Evolutionary conservation across 495 filamentous ascomycete genomes (phyloP), one percentile per base, ranked within the genome.

Genomic region (Elasticomyces elasticus): DNA sequence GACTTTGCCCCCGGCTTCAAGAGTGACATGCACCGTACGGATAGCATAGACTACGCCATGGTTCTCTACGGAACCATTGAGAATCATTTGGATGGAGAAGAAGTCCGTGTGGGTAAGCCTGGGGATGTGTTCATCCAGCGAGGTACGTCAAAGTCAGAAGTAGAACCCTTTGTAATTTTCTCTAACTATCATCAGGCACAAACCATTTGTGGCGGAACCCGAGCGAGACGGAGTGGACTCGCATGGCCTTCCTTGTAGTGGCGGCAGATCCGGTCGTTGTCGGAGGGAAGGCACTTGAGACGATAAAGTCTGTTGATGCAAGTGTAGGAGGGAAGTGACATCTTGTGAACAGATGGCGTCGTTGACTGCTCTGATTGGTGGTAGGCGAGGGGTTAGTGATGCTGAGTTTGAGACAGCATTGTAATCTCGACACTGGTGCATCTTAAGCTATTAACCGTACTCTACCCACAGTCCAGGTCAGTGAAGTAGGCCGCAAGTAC

Each of bases 21-120:
- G 24, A 74, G 70, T 52, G 68, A 71, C 37, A 78, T 89, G 76
- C 86, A 89, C 53, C 74, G 84, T 0, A 87, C 86, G 1, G 72
- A 79, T 58, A 81, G 76, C 17, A 64, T 91, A 1, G 86, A 90
- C 58, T 89, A 83, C 45, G 83, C 83, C 2, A 73, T 88, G 52
- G 76, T 91, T 23, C 53, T 91, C 13, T 83, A 87, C 62, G 86
- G 86, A 0, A 65, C 76, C 58, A 64, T 84, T 23, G 80, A 77
- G 60, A 73, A 79, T 66, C 62, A 74, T 5, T 64, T 87, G 6
- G 83, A 86, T 59, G 54, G 65, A 58, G 75, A 83, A 0, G 80
- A 79, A 59, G 64, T 61, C 33, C 66, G 70, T 43, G 56, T 64
- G 2, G 66, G 86, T 74, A 66, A 69, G 59, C 63, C 72, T 4